phyloP scores from a whole-genome alignment of 2,329 filamentous ascomycete species.

The Achaetomium macrosporum region DNA sequence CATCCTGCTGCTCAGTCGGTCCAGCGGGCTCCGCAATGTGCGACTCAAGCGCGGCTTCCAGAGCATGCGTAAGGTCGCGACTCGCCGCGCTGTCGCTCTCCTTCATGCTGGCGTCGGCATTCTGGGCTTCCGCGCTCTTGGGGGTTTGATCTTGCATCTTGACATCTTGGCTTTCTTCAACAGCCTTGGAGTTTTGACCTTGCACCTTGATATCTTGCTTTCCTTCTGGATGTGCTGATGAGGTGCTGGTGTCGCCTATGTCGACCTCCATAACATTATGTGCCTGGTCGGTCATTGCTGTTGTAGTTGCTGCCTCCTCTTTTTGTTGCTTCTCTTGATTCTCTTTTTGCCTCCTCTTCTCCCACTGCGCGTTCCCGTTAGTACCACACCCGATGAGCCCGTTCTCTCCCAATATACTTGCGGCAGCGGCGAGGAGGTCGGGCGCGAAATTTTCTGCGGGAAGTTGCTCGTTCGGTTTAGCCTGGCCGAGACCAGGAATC shows the following conservation, averaged over 20 bases:
- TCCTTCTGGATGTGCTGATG: background rate
- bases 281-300: background rate
- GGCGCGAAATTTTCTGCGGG: constrained; percentile 21
- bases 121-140: background rate
- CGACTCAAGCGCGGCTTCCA: constrained; percentile 39
- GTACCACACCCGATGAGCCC: constrained; percentile 3
- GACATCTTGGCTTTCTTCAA: background rate
- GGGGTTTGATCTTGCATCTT: background rate
- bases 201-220: no score
- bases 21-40: constrained; percentile 1
- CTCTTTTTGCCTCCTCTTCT: background rate
- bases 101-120: constrained; percentile 3
- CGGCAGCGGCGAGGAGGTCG: constrained; percentile 21
- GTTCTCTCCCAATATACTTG: constrained; percentile 15
- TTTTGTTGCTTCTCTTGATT: background rate
- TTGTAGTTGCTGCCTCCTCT: background rate
- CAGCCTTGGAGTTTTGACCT: background rate
- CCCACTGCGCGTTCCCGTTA: constrained; percentile 10
- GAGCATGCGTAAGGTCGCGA: constrained; percentile 38
- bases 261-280: constrained; percentile 15
- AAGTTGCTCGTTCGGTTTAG: constrained; percentile 22
- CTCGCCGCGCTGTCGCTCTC: constrained; percentile 17
- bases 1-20: constrained; percentile 2
- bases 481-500: constrained; percentile 30
- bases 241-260: background rate